These are phyloP conservation scores for Cryptococcus sp. DNA, from an alignment of 1,284 basidiomycete species.

Conservation along the genomic window DNA sequence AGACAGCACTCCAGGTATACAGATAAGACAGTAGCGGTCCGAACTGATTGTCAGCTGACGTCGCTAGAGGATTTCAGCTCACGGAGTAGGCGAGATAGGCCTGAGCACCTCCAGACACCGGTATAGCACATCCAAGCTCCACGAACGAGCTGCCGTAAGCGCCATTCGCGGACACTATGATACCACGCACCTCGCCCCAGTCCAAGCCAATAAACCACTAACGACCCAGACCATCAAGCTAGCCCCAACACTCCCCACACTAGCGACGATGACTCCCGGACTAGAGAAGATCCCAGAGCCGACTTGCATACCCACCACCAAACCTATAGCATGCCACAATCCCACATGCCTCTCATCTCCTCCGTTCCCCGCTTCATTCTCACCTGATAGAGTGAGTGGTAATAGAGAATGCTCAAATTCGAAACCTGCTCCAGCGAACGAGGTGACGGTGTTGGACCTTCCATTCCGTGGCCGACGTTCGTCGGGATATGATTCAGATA, in stretches of 20 bases:
- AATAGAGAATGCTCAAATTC: slow-evolving; percentile 72
- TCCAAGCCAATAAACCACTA: slow-evolving; percentile 82
- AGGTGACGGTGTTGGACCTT: slow-evolving; percentile 63
- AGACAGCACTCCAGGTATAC: slow-evolving; percentile 85
- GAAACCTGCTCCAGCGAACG: slow-evolving; percentile 53
- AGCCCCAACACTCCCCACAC: slow-evolving; percentile 78
- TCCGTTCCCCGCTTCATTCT: slow-evolving; percentile 51
- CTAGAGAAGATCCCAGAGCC: slow-evolving; percentile 92
- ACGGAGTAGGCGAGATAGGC: slow-evolving; percentile 79
- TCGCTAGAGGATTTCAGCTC: slow-evolving; percentile 7
- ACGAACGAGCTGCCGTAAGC: slow-evolving; percentile 64
- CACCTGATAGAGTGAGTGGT: slow-evolving; percentile 68
- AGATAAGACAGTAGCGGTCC: slow-evolving; percentile 80
- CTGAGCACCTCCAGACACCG: slow-evolving; percentile 76
- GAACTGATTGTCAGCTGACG: slow-evolving; percentile 51
- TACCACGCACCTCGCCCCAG: slow-evolving; percentile 59
- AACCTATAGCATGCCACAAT: slow-evolving; percentile 72
- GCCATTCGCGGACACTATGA: not conserved
- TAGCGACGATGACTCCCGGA: slow-evolving; percentile 82
- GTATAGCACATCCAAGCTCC: slow-evolving; percentile 60
- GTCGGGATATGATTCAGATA: slow-evolving; percentile 56
- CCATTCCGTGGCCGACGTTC: slow-evolving; percentile 46
- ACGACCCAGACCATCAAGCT: slow-evolving; percentile 74
- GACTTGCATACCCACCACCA: slow-evolving; percentile 80
- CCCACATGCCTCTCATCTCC: slow-evolving; percentile 63